These are phyloP conservation scores for Vitis hybrid DNA, from an alignment of 177 flowering plant genomes.

Conservation along the genomic window DNA sequence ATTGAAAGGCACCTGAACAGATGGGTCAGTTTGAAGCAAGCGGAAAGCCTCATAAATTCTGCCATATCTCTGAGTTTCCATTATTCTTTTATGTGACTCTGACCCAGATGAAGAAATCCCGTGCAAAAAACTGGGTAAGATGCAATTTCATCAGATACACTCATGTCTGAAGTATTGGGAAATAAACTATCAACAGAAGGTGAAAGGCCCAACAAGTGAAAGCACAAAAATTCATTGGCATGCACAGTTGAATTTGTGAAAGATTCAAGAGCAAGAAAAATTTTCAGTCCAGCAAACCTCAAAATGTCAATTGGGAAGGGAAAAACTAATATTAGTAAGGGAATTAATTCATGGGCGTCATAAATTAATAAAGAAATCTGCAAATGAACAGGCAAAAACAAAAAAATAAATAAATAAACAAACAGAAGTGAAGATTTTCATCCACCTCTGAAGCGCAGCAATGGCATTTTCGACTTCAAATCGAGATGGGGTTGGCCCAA, in stretches of 20 bases:
- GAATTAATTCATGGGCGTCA: background rate
- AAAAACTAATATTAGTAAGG: too few relatives aligned
- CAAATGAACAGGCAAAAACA: background rate
- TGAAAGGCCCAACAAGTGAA: too few relatives aligned
- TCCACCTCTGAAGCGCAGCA: slow-evolving; percentile 29
- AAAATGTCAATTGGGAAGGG: too few relatives aligned
- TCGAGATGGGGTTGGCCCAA: slow-evolving; percentile 32
- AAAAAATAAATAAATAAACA: background rate
- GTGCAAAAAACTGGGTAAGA: slow-evolving; percentile 17
- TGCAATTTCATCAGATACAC: slow-evolving; percentile 3
- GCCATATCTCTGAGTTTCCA: slow-evolving; percentile 14
- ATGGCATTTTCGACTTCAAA: slow-evolving; percentile 33
- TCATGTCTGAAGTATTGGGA: background rate
- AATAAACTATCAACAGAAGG: background rate
- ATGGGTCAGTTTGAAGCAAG: slow-evolving; percentile 19
- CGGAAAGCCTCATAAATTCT: slow-evolving; percentile 14
- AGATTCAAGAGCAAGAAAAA: background rate
- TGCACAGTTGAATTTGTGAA: background rate
- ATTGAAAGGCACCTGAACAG: slow-evolving; percentile 20
- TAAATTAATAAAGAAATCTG: background rate
- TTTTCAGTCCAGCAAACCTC: too few relatives aligned
- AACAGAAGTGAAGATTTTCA: background rate
- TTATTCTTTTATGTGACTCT: slow-evolving; percentile 1
- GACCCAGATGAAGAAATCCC: slow-evolving; percentile 14
- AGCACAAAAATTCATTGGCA: background rate